Conservation (phyloP, 1,139 yeast genomes). For the Eremothecium sinecaudum region DNA sequence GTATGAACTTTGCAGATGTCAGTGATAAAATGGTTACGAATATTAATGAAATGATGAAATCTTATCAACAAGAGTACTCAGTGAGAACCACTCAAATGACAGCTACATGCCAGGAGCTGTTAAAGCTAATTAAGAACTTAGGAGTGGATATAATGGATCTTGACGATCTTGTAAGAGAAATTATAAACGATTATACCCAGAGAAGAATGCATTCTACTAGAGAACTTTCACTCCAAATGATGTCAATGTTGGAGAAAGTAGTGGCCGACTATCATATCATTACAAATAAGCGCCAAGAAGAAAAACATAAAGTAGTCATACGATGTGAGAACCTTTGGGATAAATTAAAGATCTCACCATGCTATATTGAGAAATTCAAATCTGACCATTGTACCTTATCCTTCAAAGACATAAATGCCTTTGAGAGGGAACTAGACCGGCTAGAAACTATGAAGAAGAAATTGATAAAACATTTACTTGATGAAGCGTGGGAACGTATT, state of each 20-base stretch:
- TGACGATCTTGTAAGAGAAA: neutral
- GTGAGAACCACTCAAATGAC: conserved; percentile 7
- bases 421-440: conserved; percentile 46
- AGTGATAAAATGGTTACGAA: conserved; percentile 17
- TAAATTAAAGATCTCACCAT: conserved; percentile 39
- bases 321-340: conserved; percentile 44
- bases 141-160: conserved; percentile 6
- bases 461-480: conserved; percentile 58
- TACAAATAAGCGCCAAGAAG: conserved; percentile 16
- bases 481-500: conserved; percentile 50
- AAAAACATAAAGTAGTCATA: conserved; percentile 17
- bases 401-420: conserved; percentile 19
- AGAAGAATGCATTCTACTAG: neutral
- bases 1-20: conserved; percentile 21
- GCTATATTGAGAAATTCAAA: conserved; percentile 34
- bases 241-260: conserved; percentile 5
- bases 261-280: conserved; percentile 6
- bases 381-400: conserved; percentile 32
- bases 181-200: conserved; percentile 4
- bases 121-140: conserved; percentile 5
- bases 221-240: conserved; percentile 1
- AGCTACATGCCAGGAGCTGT: conserved; percentile 11
- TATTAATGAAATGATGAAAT: conserved; percentile 10
- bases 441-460: conserved; percentile 52
- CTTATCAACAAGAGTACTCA: conserved; percentile 17